Conservation (phyloP, 345 rosid species). For the Gossypium turneri region DNA sequence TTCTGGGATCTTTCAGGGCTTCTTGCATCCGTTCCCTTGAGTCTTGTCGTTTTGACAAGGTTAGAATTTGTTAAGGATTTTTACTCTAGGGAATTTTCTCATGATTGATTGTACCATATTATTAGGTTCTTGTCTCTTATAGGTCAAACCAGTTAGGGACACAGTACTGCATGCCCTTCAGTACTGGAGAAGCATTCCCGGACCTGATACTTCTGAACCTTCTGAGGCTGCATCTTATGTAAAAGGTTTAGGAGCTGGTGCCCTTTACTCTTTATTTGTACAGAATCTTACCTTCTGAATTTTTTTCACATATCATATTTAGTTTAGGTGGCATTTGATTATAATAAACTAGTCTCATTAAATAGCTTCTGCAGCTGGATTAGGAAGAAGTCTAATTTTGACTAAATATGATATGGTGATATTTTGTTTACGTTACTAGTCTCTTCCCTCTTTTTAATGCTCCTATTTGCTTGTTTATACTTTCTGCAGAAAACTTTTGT, state of each 20-base stretch:
- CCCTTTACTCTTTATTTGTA: neutral
- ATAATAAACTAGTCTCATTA: neutral
- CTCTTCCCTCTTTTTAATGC: neutral
- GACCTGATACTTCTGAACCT: conserved; percentile 57
- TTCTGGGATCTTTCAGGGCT: conserved; percentile 60
- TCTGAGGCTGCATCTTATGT: conserved; percentile 75
- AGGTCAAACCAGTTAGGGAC: conserved; percentile 98
- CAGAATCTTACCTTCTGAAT: neutral
- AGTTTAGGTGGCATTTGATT: conserved; percentile 8
- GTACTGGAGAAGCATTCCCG: conserved; percentile 70
- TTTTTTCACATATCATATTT: neutral
- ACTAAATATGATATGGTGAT: neutral
- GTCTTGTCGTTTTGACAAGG: conserved; percentile 96
- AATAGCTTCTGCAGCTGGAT: neutral
- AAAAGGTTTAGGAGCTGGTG: conserved; percentile 50
- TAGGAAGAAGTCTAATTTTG: neutral
- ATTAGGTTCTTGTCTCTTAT: conserved; percentile 20
- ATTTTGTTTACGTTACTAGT: neutral
- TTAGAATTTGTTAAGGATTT: conserved; percentile 16
- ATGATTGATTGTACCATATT: conserved; percentile 1
- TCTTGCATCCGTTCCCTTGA: conserved; percentile 74
- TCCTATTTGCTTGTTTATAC: conserved; percentile 6
- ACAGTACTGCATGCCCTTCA: conserved; percentile 65
- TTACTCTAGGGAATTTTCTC: neutral
- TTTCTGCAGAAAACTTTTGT: conserved; percentile 52